A percentile compares a stretch with the other conserved stretches of the same genome.
Conservation (phyloP, 805 yeast species). For the Barnettozyma salicaria region DNA sequence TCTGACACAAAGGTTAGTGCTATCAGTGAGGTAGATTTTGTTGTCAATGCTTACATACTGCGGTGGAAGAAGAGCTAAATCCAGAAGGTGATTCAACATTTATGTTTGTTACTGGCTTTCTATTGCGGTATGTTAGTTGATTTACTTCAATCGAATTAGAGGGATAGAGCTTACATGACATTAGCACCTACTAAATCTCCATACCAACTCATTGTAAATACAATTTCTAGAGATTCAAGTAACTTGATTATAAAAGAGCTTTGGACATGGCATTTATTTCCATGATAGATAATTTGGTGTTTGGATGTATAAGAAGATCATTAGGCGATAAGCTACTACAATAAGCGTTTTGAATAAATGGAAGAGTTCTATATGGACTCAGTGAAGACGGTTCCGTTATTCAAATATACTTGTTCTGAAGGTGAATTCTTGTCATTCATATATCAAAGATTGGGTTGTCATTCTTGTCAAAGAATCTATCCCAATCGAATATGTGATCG, state of each 20-base stretch:
- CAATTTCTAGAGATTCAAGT: no score
- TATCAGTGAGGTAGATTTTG: not conserved
- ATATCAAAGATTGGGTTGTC: slow-evolving; percentile 14
- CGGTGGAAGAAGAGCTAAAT: not conserved
- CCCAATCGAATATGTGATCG: slow-evolving; percentile 25
- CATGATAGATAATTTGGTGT: no score
- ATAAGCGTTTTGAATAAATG: no score
- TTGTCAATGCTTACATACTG: not conserved
- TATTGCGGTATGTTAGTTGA: not conserved
- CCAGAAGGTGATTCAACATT: not conserved
- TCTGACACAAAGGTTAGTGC: slow-evolving; percentile 1
- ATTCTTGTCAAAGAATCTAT: slow-evolving; percentile 23
- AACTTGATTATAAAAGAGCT: no score
- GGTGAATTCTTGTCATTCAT: not conserved
- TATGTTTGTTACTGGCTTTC: not conserved
- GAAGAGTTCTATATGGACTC: no score
- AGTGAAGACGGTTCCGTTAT: no score
- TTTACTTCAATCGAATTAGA: slow-evolving; percentile 1
- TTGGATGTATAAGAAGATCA: no score
- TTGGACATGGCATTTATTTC: no score
- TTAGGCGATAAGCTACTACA: no score
- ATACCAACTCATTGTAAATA: slow-evolving; percentile 13
- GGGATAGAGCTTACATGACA: slow-evolving; percentile 1
- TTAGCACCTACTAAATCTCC: slow-evolving; percentile 3
- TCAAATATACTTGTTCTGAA: no score